Base-by-base conservation (phyloP, 2,329 filamentous ascomycete species). In the Graphium sp. region DNA sequence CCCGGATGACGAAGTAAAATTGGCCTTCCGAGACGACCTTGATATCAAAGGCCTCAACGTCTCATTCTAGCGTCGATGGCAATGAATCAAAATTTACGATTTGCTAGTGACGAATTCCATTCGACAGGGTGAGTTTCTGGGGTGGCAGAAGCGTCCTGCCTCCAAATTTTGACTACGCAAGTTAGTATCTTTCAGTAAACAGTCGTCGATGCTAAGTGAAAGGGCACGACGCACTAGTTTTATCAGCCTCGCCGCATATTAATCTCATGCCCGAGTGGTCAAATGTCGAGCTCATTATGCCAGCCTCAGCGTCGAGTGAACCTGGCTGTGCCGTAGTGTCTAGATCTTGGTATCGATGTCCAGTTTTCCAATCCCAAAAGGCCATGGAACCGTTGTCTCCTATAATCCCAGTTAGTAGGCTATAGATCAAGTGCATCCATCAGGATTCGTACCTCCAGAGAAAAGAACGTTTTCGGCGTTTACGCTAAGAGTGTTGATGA, bases 301-400 rank as follows among this genome's bases (percentile, higher is more conserved):
- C 91, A 5, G 83, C 76, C 54, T 98, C 89, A 5, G 89, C 89
- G 43, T 95, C 85, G 15, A 98, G 58, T 12, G 81, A 91, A 28
- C 89, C 89, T 0, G 89, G 89, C 49, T 98, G 89, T 1, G 89
- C 89, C 6, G 82, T 82, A 4, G 82, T 92, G 41, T 98, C 85
- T 9, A 87, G 65, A 7, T 73, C 69, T 53, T 98, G 89, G 58
- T 89, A 98, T 26, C 79, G 68, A 48, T 98, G 73, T 1, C 91
- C 89, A 1, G 84, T 80, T 56, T 95, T 95, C 89, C 89, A 98
- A 50, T 98, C 91, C 80, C 85, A 98, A 60, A 98, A 98, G 39
- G 74, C 81, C 62, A 95, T 89, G 20, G 81, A 91, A 22, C 91
- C 89, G 42, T 98, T 94, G 46, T 98, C 89, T 26, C 76, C 55